Base-by-base conservation (phyloP, 2,329 filamentous ascomycete species). In the Colletotrichum sp. region DNA sequence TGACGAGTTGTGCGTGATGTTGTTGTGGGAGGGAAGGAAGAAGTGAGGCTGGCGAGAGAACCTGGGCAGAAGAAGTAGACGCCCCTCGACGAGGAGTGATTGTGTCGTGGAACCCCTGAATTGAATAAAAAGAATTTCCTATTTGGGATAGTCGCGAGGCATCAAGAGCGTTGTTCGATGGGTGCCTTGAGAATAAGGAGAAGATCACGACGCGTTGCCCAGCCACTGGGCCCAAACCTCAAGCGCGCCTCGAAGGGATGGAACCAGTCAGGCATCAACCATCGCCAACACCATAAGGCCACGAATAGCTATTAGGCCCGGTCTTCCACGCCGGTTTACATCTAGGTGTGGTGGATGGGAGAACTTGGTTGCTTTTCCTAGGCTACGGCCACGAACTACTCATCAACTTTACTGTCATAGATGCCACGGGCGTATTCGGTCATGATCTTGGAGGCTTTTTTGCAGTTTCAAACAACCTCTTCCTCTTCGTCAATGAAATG, bases 321-420 rank as follows among this genome's bases (percentile, higher is more conserved):
- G 3, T 1, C 1, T 36, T 36, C 34, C 34, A 36, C 34, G 2
- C 2, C 10, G 18, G 0, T 21, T 49, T 4, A 12, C 10, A 21
- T 49, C 44, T 49, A 1, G 9, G 9, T 49, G 10, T n/a, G 10
- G 10, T 49, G n/a, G 18, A 21, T 49, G 44, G n/a, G 1, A 49
- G 18, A 21, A 4, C 2, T 10, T 21, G 44, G 44, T n/a, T 18
- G 9, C n/a, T n/a, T 49, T 44, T 49, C 2, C 18, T 49, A 2
- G 44, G 18, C 44, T 49, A 7, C 44, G 44, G n/a, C 18, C 44
- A 49, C 44, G 39, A 44, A 18, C 39, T 44, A 44, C 16, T n/a
- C 1, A n/a, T n/a, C 1, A 10, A 10, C 1, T 2, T 0, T n/a
- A n/a, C 18, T 44, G 39, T n/a, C 39, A n/a, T 44, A 10, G 18